These are phyloP conservation scores for Ophiocordyceps sinensis DNA, from an alignment of 2,329 filamentous ascomycete genomes.

Conservation along the genomic window DNA sequence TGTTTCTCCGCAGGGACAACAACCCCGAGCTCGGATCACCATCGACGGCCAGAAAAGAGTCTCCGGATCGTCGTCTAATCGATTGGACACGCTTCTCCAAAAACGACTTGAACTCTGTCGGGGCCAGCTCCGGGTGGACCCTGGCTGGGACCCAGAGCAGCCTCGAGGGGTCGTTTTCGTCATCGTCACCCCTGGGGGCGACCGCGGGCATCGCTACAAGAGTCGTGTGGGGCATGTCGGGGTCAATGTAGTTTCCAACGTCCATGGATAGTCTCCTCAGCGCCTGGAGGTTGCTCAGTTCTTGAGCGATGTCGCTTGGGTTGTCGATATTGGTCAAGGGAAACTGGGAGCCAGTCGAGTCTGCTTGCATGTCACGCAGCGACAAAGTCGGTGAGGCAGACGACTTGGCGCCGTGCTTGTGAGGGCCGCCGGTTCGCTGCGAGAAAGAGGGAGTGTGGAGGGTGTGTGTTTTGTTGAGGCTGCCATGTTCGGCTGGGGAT, in stretches of 20 bases:
- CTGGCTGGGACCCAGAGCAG: constrained; percentile 93
- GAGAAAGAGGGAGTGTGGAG: constrained; percentile 22
- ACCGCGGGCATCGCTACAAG: constrained; percentile 57
- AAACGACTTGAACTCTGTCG: constrained; percentile 93
- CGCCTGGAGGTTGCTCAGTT: constrained; percentile 83
- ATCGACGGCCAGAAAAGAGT: constrained; percentile 47
- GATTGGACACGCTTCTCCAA: constrained; percentile 85
- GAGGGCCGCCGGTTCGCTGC: constrained; percentile 23
- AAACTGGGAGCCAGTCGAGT: constrained; percentile 52
- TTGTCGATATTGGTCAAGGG: constrained; percentile 83
- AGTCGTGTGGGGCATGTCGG: constrained; percentile 59
- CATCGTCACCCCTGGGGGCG: constrained; percentile 57
- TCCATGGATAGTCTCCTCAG: constrained; percentile 92
- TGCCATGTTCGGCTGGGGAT: constrained; percentile 17
- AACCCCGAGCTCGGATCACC: constrained; percentile 34
- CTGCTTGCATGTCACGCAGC: constrained; percentile 39
- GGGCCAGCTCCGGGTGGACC: constrained; percentile 86
- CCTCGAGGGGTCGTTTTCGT: constrained; percentile 77
- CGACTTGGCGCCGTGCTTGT: constrained; percentile 20
- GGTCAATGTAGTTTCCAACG: constrained; percentile 56
- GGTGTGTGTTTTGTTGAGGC: constrained; percentile 28
- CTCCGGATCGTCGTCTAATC: constrained; percentile 72
- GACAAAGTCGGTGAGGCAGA: constrained; percentile 38
- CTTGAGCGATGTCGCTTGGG: constrained; percentile 77
- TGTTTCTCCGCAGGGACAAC: constrained; percentile 63